These are phyloP conservation scores for Botrytis sinoallii DNA, from an alignment of 2,329 filamentous ascomycete genomes.

Conservation along the genomic window DNA sequence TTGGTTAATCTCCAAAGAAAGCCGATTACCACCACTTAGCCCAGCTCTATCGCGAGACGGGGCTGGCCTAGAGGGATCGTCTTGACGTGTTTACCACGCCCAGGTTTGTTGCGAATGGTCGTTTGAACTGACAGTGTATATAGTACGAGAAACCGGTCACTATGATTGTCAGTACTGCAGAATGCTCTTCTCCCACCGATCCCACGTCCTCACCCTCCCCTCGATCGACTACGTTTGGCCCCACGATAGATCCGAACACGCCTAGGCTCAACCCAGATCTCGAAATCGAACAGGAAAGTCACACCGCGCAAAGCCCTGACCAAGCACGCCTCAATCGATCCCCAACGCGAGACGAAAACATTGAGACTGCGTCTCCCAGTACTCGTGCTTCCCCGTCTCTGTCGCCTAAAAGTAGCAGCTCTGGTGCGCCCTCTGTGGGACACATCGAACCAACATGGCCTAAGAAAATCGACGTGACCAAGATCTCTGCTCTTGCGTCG, in stretches of 20 bases:
- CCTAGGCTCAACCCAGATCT: not conserved
- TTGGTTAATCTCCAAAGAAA: conserved; percentile 4
- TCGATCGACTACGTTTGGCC: conserved; percentile 7
- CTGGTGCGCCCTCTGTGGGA: conserved; percentile 4
- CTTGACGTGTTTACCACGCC: not conserved
- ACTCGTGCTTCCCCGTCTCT: conserved; percentile 7
- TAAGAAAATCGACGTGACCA: conserved; percentile 7
- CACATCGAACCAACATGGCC: conserved; percentile 7
- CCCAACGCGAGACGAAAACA: not conserved
- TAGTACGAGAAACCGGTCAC: not conserved
- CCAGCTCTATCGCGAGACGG: conserved; percentile 1
- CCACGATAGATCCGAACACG: not conserved
- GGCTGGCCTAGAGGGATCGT: not conserved
- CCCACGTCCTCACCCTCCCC: conserved; percentile 3
- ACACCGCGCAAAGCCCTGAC: conserved; percentile 2
- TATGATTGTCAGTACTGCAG: not conserved
- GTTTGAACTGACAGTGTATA: conserved; percentile 5
- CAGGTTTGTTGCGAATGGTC: not conserved
- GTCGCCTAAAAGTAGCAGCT: conserved; percentile 8
- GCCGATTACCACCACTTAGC: conserved; percentile 2
- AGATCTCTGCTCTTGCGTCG: conserved; percentile 11
- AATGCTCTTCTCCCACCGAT: conserved; percentile 5
- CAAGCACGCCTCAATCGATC: conserved; percentile 6
- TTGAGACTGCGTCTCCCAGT: not conserved
- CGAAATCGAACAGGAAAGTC: not conserved